Conservation (phyloP, 345 rosid genomes). For the Lepidium didymum region DNA sequence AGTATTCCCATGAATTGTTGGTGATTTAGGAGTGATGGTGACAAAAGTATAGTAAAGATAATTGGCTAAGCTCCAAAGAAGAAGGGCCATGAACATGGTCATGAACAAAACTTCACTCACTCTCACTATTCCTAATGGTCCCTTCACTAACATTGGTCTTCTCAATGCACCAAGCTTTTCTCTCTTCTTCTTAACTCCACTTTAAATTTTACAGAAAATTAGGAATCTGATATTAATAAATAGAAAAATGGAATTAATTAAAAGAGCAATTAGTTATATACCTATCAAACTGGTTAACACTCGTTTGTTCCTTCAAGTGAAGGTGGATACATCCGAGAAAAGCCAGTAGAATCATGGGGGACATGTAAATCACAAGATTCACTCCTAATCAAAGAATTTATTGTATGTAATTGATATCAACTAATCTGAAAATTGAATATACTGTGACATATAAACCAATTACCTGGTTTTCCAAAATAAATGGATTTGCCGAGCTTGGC, state of each 20-base stretch:
- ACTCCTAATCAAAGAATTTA: slow-evolving; percentile 30
- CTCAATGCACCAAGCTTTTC: slow-evolving; percentile 16
- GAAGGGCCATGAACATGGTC: slow-evolving; percentile 50
- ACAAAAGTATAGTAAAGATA: slow-evolving; percentile 32
- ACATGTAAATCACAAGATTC: slow-evolving; percentile 35
- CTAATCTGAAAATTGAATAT: neutral
- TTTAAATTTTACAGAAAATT: neutral
- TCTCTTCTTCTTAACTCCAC: slow-evolving; percentile 1
- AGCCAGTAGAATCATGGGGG: slow-evolving; percentile 53
- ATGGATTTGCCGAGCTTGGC: slow-evolving; percentile 26
- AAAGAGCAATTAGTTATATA: neutral
- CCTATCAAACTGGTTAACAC: neutral
- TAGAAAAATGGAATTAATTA: neutral
- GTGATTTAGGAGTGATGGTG: slow-evolving; percentile 23
- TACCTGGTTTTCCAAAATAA: slow-evolving; percentile 53
- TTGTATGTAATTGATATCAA: neutral
- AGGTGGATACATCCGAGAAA: slow-evolving; percentile 40
- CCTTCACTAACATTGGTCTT: slow-evolving; percentile 53
- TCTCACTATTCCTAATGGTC: slow-evolving; percentile 70
- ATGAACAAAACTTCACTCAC: slow-evolving; percentile 44
- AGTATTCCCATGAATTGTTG: slow-evolving; percentile 18
- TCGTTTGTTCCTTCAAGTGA: slow-evolving; percentile 26
- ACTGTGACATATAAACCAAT: neutral
- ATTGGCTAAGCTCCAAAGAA: slow-evolving; percentile 47
- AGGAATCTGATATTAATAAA: neutral